A percentile compares a stretch with the other conserved stretches of the same genome.
phyloP scores from a whole-genome alignment of 2,329 filamentous ascomycete genomes.

The Microdochium nivale region DNA sequence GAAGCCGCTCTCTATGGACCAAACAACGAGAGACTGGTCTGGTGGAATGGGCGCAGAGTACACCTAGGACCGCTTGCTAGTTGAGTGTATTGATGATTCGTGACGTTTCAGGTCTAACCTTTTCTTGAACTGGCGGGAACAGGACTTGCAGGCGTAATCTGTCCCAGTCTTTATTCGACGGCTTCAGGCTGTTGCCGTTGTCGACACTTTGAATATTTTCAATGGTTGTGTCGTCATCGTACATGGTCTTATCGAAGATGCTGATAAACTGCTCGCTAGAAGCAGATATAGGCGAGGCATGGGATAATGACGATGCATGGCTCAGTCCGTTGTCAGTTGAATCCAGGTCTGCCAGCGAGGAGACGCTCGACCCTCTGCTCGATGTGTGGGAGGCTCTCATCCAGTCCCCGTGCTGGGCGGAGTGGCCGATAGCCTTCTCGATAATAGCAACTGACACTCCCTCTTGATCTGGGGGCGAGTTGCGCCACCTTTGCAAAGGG shows the following conservation, averaged over 20 bases:
- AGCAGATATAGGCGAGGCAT: not conserved
- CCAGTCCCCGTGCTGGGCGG: not conserved
- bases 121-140: constrained; percentile 27
- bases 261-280: not conserved
- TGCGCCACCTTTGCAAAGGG: constrained; percentile 35
- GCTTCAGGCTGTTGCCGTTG: no score
- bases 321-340: constrained; percentile 10
- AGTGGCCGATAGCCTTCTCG: constrained; percentile 19
- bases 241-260: not conserved
- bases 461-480: constrained; percentile 36
- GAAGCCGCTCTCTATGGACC: constrained; percentile 36
- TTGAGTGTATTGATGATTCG: constrained; percentile 39
- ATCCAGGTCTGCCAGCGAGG: not conserved
- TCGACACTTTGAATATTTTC: not conserved
- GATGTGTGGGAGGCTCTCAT: not conserved
- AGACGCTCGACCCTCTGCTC: not conserved
- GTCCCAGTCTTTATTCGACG: constrained; percentile 5
- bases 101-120: constrained; percentile 36
- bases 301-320: not conserved
- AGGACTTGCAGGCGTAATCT: constrained; percentile 28
- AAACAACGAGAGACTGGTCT: constrained; percentile 32
- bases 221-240: not conserved
- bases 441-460: constrained; percentile 28
- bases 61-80: constrained; percentile 36
- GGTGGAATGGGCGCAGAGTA: constrained; percentile 32